Evolutionary conservation across 148 eudicot genomes (phyloP).

Genomic region (Cornus florida): DNA sequence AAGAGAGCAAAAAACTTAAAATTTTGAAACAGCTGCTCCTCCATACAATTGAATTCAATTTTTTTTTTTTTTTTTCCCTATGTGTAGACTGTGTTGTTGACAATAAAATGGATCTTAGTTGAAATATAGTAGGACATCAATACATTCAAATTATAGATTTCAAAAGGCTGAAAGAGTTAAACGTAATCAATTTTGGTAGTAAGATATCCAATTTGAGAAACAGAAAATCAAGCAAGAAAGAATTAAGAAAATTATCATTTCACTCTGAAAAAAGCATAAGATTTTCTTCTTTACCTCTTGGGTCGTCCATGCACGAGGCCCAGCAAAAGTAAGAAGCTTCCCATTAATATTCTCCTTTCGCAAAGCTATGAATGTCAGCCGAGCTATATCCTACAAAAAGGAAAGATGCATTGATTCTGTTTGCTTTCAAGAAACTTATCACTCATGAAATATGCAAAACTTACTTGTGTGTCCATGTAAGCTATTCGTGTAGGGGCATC

Average conservation of each 20-base stretch:
- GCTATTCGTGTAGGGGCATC: conserved; percentile 99
- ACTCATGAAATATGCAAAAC: neutral
- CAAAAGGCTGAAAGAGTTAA: neutral
- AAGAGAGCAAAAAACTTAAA: neutral
- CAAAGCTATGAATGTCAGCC: conserved; percentile 87
- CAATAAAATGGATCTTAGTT: neutral
- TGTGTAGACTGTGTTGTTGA: neutral
- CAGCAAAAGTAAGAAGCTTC: conserved; percentile 96
- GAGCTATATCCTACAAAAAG: conserved; percentile 85
- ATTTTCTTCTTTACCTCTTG: conserved; percentile 66
- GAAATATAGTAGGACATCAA: neutral
- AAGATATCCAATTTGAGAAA: conserved; percentile 1
- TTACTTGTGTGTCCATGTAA: conserved; percentile 98
- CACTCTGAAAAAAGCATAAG: neutral
- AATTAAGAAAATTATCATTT: neutral
- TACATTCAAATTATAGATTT: neutral
- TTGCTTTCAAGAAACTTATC: neutral
- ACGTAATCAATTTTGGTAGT: neutral
- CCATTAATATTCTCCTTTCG: conserved; percentile 80
- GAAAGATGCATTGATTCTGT: conserved; percentile 9
- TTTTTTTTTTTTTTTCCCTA: neutral
- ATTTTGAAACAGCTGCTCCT: neutral
- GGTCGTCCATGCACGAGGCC: conserved; percentile 99
- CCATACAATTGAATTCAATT: neutral
- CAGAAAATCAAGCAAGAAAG: neutral